Evolutionary conservation across 495 filamentous ascomycete species (phyloP).

Genomic region (Tuber borchii): DNA sequence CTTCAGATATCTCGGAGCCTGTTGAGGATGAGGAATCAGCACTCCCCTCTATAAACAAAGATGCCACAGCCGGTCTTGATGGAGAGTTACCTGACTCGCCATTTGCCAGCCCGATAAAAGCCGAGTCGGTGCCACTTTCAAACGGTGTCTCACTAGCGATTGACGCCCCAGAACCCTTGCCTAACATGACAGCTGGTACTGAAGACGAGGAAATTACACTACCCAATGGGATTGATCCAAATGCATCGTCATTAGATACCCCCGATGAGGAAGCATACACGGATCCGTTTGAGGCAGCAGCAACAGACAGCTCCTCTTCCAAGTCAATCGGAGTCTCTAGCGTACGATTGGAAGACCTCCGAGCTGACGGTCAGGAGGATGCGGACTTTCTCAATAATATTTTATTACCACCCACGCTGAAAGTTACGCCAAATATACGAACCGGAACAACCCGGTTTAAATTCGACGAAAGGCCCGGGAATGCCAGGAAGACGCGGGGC

Average conservation of each 20-base stretch:
- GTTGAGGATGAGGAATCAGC: neutral
- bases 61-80: slow-evolving; percentile 9
- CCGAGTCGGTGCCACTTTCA: slow-evolving; percentile 2
- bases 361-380: slow-evolving; percentile 28
- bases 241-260: neutral
- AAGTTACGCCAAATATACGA: slow-evolving; percentile 27
- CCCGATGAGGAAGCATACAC: slow-evolving; percentile 30
- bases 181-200: neutral
- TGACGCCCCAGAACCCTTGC: slow-evolving; percentile 6
- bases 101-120: slow-evolving; percentile 10
- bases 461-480: slow-evolving; percentile 24
- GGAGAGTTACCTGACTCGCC: neutral
- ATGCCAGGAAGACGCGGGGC: slow-evolving; percentile 24
- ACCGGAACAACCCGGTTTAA: slow-evolving; percentile 34
- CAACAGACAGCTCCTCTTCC: slow-evolving; percentile 26
- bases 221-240: neutral
- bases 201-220: neutral
- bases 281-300: slow-evolving; percentile 27
- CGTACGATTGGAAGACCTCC: slow-evolving; percentile 38
- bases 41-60: neutral
- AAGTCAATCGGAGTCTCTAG: slow-evolving; percentile 33
- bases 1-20: neutral
- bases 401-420: slow-evolving; percentile 14
- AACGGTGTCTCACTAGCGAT: slow-evolving; percentile 11
- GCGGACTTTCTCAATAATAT: slow-evolving; percentile 30